These are phyloP conservation scores for Wakefieldia striispora DNA, from an alignment of 768 basidiomycete genomes.

Conservation along the genomic window DNA sequence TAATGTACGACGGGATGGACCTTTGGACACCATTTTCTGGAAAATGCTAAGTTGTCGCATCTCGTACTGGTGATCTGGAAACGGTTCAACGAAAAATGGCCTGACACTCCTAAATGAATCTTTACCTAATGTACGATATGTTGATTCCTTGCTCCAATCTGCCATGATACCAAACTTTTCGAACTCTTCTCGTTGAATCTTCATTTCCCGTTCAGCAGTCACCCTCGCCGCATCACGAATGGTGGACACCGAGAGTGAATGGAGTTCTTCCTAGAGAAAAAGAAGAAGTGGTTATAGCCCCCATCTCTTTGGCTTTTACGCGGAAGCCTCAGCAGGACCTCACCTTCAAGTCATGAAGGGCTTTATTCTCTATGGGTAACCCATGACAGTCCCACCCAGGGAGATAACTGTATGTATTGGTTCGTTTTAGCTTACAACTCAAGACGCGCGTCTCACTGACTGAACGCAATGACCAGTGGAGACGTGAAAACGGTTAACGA, in stretches of 20 bases:
- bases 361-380: constrained; percentile 94
- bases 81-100: background rate
- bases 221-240: constrained; percentile 71
- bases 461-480: constrained; percentile 75
- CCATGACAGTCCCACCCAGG: constrained; percentile 99
- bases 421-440: background rate
- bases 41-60: constrained; percentile 86
- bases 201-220: constrained; percentile 73
- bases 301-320: background rate
- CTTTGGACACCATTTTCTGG: constrained; percentile 82
- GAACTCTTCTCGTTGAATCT: constrained; percentile 77
- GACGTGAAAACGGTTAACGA: constrained; percentile 88
- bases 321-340: constrained; percentile 13
- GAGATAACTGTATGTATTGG: constrained; percentile 60
- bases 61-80: constrained; percentile 79
- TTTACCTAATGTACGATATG: constrained; percentile 85
- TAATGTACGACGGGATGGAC: constrained; percentile 33
- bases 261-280: constrained; percentile 49
- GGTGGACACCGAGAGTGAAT: constrained; percentile 49
- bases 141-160: constrained; percentile 69
- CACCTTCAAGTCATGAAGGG: constrained; percentile 73
- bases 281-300: background rate
- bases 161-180: constrained; percentile 86
- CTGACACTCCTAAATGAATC: background rate
- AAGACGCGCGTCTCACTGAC: constrained; percentile 44